Conservation (phyloP, 805 yeast genomes). For the Zygoascus bituminiphila region DNA sequence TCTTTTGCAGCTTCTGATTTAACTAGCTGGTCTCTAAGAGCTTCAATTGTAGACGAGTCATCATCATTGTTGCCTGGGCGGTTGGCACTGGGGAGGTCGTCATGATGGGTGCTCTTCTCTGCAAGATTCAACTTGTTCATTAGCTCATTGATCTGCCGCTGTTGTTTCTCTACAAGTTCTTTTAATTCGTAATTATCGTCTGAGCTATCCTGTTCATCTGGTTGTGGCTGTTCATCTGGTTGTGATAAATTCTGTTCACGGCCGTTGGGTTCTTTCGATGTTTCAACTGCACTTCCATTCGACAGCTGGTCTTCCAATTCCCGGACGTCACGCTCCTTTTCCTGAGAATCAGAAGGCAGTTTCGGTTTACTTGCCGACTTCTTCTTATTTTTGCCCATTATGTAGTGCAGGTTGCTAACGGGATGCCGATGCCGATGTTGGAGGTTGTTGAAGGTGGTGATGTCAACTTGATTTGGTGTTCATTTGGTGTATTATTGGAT, state of each 20-base stretch:
- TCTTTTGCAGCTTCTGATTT: conserved; percentile 40
- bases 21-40: conserved; percentile 52
- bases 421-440: too few relatives aligned
- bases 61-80: neutral
- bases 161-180: conserved; percentile 5
- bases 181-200: neutral
- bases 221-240: too few relatives aligned
- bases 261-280: too few relatives aligned
- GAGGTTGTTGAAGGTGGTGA: too few relatives aligned
- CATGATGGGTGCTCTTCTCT: neutral
- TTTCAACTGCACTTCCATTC: neutral
- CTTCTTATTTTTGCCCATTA: conserved; percentile 9
- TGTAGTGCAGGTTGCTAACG: too few relatives aligned
- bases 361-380: conserved; percentile 5
- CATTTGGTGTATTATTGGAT: too few relatives aligned
- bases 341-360: neutral
- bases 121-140: neutral
- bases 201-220: neutral
- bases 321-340: neutral
- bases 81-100: neutral
- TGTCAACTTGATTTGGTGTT: too few relatives aligned
- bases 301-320: neutral
- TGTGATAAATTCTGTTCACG: too few relatives aligned
- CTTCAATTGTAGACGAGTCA: conserved; percentile 27
- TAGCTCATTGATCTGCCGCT: conserved; percentile 7